Base-by-base conservation (phyloP, 345 rosid species). In the Dipteronia sinensis region DNA sequence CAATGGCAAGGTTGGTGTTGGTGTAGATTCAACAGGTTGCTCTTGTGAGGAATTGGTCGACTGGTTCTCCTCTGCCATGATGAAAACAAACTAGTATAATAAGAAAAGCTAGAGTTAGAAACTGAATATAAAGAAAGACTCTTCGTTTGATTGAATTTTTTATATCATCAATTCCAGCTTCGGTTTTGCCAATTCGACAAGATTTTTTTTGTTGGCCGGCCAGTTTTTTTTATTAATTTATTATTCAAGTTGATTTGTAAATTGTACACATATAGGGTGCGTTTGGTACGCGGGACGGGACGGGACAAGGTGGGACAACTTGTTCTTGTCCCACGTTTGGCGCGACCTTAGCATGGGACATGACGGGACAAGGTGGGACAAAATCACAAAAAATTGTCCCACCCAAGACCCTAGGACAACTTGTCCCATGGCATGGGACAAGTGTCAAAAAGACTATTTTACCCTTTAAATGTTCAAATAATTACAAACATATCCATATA, bases 11-110 rank as follows among this genome's bases (percentile, higher is more conserved):
- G 71, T 6, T 46, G 79, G 76, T n/a, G 71, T 5, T 38, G 79
- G 76, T n/a, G 78, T 31, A 19, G 77, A 25, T 53, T 76, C 78
- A 7, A 27, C 38, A n/a, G 74, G 51, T 31, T 53, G 74, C 22
- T 56, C 38, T 16, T 62, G 29, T 1, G 67, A 55, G 68, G 86
- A 34, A 12, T 77, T 16, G 42, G 22, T 47, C 12, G 29, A 53
- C 27, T 68, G 64, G 42, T 81, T 64, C 19, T 75, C 62, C 13
- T 77, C 66, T 6, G 77, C 61, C 88, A 83, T 81, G 49, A 22
- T 42, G 2, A 77, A 73, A 5, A 34, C 38, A 34, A 34, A 34
- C 6, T 42, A 42, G 38, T 42, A 42, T 8, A 42, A 7, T 42
- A 46, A 46, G 17, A 5, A 25, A 31, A 10, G 19, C 9, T 12